These are phyloP conservation scores for Ajuga chamaepitys DNA, from an alignment of 257 asterid species.

Conservation along the genomic window DNA sequence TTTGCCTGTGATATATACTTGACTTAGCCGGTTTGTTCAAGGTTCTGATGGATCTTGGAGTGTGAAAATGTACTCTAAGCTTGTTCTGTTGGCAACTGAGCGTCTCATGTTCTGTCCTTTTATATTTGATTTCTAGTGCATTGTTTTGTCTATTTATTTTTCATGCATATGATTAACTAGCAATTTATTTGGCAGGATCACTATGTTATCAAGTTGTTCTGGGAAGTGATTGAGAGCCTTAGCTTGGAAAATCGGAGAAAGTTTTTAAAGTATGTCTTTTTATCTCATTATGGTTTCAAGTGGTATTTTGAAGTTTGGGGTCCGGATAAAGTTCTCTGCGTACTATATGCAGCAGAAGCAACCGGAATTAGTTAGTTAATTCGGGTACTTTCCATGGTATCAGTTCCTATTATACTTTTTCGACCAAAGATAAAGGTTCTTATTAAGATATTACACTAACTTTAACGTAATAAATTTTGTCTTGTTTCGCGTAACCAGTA, in stretches of 20 bases:
- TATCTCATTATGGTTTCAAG: slow-evolving; percentile 5
- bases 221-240: slow-evolving; percentile 79
- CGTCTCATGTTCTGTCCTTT: neutral
- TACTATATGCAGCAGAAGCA: neutral
- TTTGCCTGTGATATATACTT: too few relatives aligned
- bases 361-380: neutral
- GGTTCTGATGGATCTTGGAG: neutral
- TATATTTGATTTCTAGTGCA: neutral
- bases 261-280: slow-evolving; percentile 65
- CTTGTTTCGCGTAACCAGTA: too few relatives aligned
- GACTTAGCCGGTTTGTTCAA: neutral
- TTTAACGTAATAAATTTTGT: too few relatives aligned
- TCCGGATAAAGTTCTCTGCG: slow-evolving; percentile 5
- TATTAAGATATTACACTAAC: too few relatives aligned
- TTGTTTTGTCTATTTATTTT: neutral
- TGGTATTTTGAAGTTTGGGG: neutral
- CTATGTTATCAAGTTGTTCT: slow-evolving; percentile 79
- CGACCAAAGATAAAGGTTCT: neutral
- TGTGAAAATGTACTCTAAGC: neutral
- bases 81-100: neutral
- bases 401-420: neutral
- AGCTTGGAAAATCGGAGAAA: slow-evolving; percentile 77
- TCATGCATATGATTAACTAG: slow-evolving; percentile 14
- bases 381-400: neutral
- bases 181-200: slow-evolving; percentile 63